Evolutionary conservation across 2,329 filamentous ascomycete species (phyloP).

Genomic region (Trichoderma sp.): DNA sequence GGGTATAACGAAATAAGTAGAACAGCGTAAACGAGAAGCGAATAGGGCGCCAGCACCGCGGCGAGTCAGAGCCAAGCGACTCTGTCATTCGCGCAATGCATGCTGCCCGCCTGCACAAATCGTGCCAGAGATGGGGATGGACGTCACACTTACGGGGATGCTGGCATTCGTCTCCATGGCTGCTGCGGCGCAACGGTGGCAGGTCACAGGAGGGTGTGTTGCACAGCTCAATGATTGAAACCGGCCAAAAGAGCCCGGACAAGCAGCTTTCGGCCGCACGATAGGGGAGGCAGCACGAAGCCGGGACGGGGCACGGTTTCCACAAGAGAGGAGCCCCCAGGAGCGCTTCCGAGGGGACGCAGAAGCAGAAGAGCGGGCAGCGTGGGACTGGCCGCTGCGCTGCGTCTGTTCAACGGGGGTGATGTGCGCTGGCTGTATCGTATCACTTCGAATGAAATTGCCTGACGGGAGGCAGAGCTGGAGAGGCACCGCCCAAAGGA

Average conservation of each 20-base stretch:
- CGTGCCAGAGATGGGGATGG: background rate
- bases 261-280: background rate
- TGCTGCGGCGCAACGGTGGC: conserved; percentile 22
- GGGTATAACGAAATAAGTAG: background rate
- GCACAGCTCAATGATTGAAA: conserved; percentile 20
- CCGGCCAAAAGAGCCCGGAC: background rate
- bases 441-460: background rate
- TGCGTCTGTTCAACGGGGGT: conserved; percentile 11
- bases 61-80: conserved; percentile 1
- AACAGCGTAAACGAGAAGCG: background rate
- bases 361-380: conserved; percentile 23
- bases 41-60: background rate
- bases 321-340: conserved; percentile 13
- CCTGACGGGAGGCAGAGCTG: background rate
- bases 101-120: background rate
- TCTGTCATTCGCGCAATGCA: background rate
- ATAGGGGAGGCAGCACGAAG: background rate
- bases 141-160: conserved; percentile 22
- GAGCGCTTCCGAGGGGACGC: conserved; percentile 19
- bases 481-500: conserved; percentile 18
- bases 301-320: conserved; percentile 13
- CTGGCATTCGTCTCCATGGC: conserved; percentile 16
- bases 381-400: conserved; percentile 11
- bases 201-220: conserved; percentile 21
- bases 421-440: background rate